phyloP scores from a whole-genome alignment of 1,139 yeast genomes.

The Zygosaccharomyces pseudobailii region DNA sequence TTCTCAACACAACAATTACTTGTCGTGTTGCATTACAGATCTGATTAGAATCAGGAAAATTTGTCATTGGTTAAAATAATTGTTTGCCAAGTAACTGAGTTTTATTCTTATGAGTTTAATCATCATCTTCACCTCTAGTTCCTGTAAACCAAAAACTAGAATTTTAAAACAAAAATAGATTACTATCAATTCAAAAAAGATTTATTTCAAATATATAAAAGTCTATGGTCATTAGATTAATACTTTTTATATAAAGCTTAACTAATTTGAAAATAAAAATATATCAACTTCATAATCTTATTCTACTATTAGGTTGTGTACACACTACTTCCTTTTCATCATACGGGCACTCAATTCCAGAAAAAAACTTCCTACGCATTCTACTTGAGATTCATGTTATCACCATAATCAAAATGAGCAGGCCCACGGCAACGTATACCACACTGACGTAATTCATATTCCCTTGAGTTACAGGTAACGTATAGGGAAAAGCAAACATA shows the following conservation, averaged over 20 bases:
- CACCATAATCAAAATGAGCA: background rate
- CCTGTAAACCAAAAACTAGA: no score
- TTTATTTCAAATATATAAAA: background rate
- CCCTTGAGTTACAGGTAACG: slow-evolving; percentile 42
- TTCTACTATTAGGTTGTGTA: background rate
- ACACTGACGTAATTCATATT: slow-evolving; percentile 46
- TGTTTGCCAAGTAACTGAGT: no score
- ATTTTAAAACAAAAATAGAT: no score
- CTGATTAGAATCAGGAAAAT: no score
- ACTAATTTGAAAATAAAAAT: background rate
- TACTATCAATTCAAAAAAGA: background rate
- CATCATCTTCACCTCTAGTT: no score
- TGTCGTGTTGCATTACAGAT: no score
- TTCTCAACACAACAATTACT: no score
- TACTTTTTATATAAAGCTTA: background rate
- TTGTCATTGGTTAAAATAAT: no score
- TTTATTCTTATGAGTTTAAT: no score
- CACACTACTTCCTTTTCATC: no score
- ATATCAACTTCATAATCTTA: background rate
- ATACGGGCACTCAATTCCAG: no score
- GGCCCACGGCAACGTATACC: slow-evolving; percentile 34
- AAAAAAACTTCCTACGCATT: background rate
- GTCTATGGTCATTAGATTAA: background rate
- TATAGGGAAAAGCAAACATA: slow-evolving; percentile 43
- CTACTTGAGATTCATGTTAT: background rate